phyloP scores from a whole-genome alignment of 305 asterid species.

The Fraxinus nigra region DNA sequence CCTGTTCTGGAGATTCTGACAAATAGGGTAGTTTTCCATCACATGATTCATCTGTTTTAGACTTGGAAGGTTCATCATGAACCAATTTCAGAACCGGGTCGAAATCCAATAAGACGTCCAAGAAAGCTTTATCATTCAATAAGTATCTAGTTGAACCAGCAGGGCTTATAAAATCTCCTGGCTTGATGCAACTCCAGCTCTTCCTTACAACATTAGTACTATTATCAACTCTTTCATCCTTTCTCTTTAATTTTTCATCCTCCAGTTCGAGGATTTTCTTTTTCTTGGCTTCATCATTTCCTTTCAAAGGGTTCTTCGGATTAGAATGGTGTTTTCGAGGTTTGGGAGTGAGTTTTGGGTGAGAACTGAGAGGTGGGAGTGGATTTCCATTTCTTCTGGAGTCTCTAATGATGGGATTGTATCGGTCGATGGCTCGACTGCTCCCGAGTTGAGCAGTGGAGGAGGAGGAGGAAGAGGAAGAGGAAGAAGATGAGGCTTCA shows the following conservation, averaged over 20 bases:
- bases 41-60: conserved; percentile 26
- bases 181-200: conserved; percentile 60
- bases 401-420: conserved; percentile 79
- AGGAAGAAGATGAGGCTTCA: conserved; percentile 19
- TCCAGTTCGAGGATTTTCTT: conserved; percentile 9
- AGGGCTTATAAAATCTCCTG: conserved; percentile 67
- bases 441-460: conserved; percentile 35
- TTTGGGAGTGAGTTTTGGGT: conserved; percentile 20
- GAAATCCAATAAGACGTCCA: conserved; percentile 37
- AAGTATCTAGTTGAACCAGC: conserved; percentile 66
- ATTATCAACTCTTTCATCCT: not conserved
- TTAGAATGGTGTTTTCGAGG: conserved; percentile 27
- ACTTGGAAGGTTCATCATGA: conserved; percentile 21
- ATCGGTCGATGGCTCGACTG: conserved; percentile 78
- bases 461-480: conserved; percentile 31
- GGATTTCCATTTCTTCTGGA: conserved; percentile 37
- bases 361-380: conserved; percentile 25
- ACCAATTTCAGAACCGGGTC: conserved; percentile 34
- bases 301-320: conserved; percentile 2
- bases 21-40: conserved; percentile 23
- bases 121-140: conserved; percentile 48
- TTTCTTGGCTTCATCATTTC: conserved; percentile 23
- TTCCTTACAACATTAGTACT: conserved; percentile 18
- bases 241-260: not conserved
- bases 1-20: conserved; percentile 44